These are phyloP conservation scores for Plasmodium berghei DNA, from an alignment of 169 alveolate species.

Conservation along the genomic window DNA sequence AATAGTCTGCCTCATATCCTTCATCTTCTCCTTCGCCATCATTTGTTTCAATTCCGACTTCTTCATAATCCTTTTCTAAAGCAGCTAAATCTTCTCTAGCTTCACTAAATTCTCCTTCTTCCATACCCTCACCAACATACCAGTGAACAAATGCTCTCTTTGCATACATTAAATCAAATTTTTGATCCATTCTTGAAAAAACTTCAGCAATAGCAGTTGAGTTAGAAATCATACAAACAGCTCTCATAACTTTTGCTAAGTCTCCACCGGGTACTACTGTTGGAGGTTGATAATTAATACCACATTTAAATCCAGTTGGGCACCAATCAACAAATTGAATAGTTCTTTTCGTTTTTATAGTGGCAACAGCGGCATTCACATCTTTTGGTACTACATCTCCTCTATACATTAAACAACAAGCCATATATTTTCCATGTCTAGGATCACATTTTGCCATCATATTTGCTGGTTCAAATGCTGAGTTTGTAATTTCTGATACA, in stretches of 20 bases:
- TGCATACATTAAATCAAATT: slow-evolving; percentile 98
- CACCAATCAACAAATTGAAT: slow-evolving; percentile 99
- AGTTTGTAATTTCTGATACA: slow-evolving; percentile 98
- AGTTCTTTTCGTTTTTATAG: slow-evolving; percentile 97
- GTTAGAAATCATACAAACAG: slow-evolving; percentile 98
- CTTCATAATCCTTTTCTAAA: slow-evolving; percentile 97
- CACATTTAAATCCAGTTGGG: slow-evolving; percentile 98
- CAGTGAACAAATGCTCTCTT: slow-evolving; percentile 99
- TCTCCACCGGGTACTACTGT: slow-evolving; percentile 99
- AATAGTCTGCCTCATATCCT: slow-evolving; percentile 74
- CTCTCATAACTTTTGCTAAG: slow-evolving; percentile 98
- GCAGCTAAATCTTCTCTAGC: slow-evolving; percentile 99
- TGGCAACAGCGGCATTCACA: slow-evolving; percentile 98
- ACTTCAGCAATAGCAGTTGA: slow-evolving; percentile 99
- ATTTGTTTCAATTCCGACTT: slow-evolving; percentile 94
- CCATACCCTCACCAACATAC: slow-evolving; percentile 99
- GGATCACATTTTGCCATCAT: slow-evolving; percentile 99
- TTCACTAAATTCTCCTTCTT: slow-evolving; percentile 99
- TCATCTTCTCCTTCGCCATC: slow-evolving; percentile 78
- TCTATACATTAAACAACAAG: slow-evolving; percentile 95
- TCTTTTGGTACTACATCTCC: slow-evolving; percentile 99
- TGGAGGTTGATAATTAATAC: slow-evolving; percentile 99
- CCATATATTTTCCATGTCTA: slow-evolving; percentile 98
- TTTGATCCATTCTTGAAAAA: slow-evolving; percentile 97
- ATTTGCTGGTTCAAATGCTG: slow-evolving; percentile 98